These are phyloP conservation scores for Globisporangium paddicum DNA, from an alignment of 352 stramenopile species.

Conservation along the genomic window DNA sequence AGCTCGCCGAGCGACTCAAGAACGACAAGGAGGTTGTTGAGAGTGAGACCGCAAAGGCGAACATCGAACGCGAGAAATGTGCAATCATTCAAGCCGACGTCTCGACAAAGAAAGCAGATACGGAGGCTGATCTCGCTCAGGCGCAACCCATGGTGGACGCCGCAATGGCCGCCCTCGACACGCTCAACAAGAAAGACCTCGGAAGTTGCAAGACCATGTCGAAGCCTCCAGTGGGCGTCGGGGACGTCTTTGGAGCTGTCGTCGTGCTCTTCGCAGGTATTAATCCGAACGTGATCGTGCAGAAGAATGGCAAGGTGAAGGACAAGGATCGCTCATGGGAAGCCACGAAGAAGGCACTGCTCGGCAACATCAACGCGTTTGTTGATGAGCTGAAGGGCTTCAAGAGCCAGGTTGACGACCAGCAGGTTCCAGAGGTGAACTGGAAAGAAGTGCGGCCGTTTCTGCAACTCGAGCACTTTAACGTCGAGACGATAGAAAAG, in stretches of 20 bases:
- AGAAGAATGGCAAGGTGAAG: slow-evolving; percentile 94
- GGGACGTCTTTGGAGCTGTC: slow-evolving; percentile 81
- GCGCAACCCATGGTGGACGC: slow-evolving; percentile 81
- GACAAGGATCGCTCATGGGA: slow-evolving; percentile 94
- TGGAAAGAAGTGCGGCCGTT: slow-evolving; percentile 83
- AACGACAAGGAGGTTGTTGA: slow-evolving; percentile 93
- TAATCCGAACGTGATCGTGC: slow-evolving; percentile 61
- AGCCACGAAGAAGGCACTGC: slow-evolving; percentile 88
- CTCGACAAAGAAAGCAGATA: slow-evolving; percentile 84
- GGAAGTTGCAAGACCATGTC: slow-evolving; percentile 92
- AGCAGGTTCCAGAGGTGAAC: slow-evolving; percentile 67
- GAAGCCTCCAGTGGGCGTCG: slow-evolving; percentile 85
- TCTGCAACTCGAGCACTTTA: slow-evolving; percentile 75
- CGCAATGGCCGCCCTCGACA: slow-evolving; percentile 88
- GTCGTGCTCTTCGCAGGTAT: slow-evolving; percentile 72
- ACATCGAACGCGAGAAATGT: slow-evolving; percentile 89
- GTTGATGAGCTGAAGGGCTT: slow-evolving; percentile 90
- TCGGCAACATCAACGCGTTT: slow-evolving; percentile 92
- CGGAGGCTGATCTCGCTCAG: slow-evolving; percentile 64
- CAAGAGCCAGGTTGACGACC: slow-evolving; percentile 59
- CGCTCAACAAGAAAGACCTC: slow-evolving; percentile 88
- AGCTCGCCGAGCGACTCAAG: slow-evolving; percentile 87
- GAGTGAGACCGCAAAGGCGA: slow-evolving; percentile 88
- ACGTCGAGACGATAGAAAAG: slow-evolving; percentile 77
- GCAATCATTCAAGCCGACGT: slow-evolving; percentile 91